A percentile compares a stretch with the other conserved stretches of the same genome.
These are phyloP conservation scores for Amanita molliuscula DNA, from an alignment of 768 basidiomycete species.

Conservation along the genomic window DNA sequence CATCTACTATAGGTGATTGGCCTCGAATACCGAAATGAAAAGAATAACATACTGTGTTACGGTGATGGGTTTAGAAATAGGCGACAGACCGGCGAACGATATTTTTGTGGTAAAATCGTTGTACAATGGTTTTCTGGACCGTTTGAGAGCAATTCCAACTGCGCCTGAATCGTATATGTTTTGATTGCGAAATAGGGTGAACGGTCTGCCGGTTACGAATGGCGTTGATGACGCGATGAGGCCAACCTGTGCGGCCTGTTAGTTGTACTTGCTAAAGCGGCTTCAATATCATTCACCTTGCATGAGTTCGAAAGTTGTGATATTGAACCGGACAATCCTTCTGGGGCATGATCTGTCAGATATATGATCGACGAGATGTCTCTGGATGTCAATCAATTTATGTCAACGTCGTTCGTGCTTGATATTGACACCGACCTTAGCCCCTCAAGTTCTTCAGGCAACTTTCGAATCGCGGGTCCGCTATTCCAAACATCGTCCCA, in stretches of 20 bases:
- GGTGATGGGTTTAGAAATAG: conserved; percentile 34
- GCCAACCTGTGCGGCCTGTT: conserved; percentile 35
- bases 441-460: conserved; percentile 29
- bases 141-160: conserved; percentile 48
- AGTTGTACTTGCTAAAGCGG: not conserved
- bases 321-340: conserved; percentile 40
- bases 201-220: conserved; percentile 66
- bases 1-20: conserved; percentile 26
- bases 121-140: not conserved
- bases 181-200: conserved; percentile 55
- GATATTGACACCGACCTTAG: conserved; percentile 24
- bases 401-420: not conserved
- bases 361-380: conserved; percentile 33
- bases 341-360: conserved; percentile 46
- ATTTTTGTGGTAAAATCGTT: conserved; percentile 10
- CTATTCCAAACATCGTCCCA: conserved; percentile 47
- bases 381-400: conserved; percentile 15
- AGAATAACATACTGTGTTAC: conserved; percentile 40
- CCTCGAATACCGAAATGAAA: not conserved
- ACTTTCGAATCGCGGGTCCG: conserved; percentile 10
- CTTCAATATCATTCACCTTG: conserved; percentile 25
- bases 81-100: conserved; percentile 28
- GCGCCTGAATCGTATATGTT: conserved; percentile 53
- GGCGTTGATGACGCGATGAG: conserved; percentile 67
- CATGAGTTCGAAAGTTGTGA: conserved; percentile 30